Percentiles rank a stretch among this genome's conserved stretches.
Conservation (phyloP, 345 rosid species). For the Pugionium dolabratum region DNA sequence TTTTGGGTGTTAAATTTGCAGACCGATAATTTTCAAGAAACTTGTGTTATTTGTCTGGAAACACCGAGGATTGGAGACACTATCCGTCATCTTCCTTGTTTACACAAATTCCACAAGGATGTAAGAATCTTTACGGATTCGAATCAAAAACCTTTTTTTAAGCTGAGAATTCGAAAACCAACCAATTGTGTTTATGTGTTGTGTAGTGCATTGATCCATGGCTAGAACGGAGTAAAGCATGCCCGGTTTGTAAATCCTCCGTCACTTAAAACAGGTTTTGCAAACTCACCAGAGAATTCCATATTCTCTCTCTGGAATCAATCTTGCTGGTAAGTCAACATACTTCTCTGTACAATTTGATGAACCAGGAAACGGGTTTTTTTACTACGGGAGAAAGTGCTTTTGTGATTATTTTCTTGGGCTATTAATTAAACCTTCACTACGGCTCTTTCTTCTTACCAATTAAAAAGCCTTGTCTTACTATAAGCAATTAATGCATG, state of each 20-base stretch:
- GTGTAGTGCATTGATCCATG: conserved; percentile 96
- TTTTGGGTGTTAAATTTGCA: conserved; percentile 42
- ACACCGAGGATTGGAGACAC: conserved; percentile 72
- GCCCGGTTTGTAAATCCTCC: conserved; percentile 91
- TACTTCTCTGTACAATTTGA: neutral
- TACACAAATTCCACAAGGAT: conserved; percentile 95
- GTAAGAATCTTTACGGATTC: conserved; percentile 44
- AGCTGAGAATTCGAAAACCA: neutral
- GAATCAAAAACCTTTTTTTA: neutral
- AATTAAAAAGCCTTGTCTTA: neutral
- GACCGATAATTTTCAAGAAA: conserved; percentile 64
- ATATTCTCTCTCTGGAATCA: neutral
- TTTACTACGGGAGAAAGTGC: neutral
- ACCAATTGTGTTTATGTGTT: conserved; percentile 1
- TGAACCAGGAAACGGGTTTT: conserved; percentile 1
- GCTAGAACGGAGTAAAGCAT: conserved; percentile 72
- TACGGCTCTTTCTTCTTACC: neutral
- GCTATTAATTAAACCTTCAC: too few species aligned
- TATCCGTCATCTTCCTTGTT: conserved; percentile 92
- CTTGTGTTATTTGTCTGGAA: conserved; percentile 86
- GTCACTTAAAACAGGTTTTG: conserved; percentile 45
- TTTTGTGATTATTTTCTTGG: conserved; percentile 6
- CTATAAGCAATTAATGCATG: neutral
- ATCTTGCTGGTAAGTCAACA: neutral
- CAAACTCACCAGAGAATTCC: neutral